Conservation (phyloP, 2,329 filamentous ascomycete genomes). For the Parascedosporium putredinis region DNA sequence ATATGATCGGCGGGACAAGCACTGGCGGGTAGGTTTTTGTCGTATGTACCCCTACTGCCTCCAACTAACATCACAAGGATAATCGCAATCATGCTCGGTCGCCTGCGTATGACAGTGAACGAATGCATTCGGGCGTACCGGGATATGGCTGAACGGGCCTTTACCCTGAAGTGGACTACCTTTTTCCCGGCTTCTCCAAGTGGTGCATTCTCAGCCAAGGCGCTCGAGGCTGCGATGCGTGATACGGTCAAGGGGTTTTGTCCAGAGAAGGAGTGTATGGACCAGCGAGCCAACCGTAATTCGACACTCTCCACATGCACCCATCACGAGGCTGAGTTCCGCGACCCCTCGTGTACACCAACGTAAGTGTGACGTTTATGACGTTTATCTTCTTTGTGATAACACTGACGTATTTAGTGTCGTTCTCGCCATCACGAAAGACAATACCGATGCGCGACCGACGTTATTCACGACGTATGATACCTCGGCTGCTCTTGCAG, state of each 20-base stretch:
- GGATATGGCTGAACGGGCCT: conserved; percentile 6
- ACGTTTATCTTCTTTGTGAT: no score
- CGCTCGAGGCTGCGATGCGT: conserved; percentile 17
- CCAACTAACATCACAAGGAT: neutral
- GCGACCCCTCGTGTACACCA: conserved; percentile 15
- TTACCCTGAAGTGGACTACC: conserved; percentile 8
- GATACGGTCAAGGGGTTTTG: conserved; percentile 13
- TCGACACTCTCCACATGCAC: conserved; percentile 12
- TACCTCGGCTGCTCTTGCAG: conserved; percentile 11
- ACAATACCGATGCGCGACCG: conserved; percentile 12
- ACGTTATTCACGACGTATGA: conserved; percentile 19
- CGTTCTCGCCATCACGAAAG: conserved; percentile 19
- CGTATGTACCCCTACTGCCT: conserved; percentile 11
- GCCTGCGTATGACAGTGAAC: neutral
- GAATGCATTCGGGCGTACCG: neutral
- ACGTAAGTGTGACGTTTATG: no score
- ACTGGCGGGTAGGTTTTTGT: conserved; percentile 15
- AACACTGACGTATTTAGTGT: conserved; percentile 11
- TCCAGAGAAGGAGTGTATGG: conserved; percentile 5
- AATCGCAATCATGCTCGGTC: neutral
- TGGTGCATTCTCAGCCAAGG: conserved; percentile 16
- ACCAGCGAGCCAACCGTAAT: neutral
- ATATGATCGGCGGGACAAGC: conserved; percentile 20
- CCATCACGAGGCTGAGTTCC: conserved; percentile 15
- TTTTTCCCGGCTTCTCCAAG: conserved; percentile 10